Evolutionary conservation across 345 rosid species (phyloP).

Genomic region (Citrus trifoliata): DNA sequence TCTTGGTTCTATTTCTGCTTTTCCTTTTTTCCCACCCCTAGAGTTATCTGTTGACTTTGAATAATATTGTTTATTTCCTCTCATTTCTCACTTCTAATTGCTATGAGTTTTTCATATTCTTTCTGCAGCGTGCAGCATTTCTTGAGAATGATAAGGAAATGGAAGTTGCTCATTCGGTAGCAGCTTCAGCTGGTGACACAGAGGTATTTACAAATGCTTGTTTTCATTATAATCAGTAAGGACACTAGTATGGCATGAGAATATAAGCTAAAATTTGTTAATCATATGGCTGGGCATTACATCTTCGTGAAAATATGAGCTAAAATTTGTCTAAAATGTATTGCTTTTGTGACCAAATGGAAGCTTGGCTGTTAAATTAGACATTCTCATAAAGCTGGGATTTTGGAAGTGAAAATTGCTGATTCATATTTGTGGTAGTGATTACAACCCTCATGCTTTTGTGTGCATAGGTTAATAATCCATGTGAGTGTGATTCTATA

Average conservation of each 20-base stretch:
- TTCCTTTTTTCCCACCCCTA: background rate
- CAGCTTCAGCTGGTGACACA: conserved; percentile 87
- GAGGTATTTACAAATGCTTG: conserved; percentile 32
- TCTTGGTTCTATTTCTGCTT: conserved; percentile 17
- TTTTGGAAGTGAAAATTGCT: background rate
- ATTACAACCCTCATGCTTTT: background rate
- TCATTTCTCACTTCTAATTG: background rate
- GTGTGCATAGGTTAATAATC: background rate
- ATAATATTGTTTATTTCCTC: background rate
- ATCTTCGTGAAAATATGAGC: background rate
- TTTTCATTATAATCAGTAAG: background rate
- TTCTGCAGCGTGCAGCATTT: conserved; percentile 62
- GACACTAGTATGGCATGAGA: background rate
- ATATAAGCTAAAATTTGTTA: background rate
- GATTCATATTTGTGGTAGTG: background rate
- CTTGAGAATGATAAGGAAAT: conserved; percentile 79
- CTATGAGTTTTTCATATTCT: conserved; percentile 2
- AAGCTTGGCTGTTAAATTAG: background rate
- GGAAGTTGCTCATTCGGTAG: conserved; percentile 90
- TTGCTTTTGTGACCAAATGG: background rate
- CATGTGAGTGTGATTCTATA: background rate
- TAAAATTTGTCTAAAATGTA: background rate
- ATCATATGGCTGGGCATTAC: background rate
- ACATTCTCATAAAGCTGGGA: background rate
- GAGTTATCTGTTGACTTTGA: background rate